Evolutionary conservation across 148 eudicot genomes (phyloP), one percentile per base, ranked within the genome.

Genomic region (Selenicereus undatus): DNA sequence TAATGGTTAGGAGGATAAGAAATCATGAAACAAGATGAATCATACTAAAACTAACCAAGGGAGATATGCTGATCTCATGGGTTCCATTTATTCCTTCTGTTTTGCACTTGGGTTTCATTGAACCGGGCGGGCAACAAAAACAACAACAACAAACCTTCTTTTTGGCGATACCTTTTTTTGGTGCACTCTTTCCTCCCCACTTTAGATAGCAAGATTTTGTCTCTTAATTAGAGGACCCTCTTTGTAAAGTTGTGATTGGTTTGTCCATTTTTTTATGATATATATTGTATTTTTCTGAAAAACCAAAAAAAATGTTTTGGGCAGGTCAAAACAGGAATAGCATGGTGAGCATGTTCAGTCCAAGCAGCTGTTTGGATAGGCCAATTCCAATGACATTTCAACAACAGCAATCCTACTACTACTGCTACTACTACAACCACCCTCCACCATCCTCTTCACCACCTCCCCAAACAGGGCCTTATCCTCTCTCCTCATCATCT

Each of bases 301-400:
- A 32, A 32, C 32, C 32, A 32, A n/a, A 64, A 64, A 64, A 64
- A 1, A 64, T 64, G 71, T 9, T 62, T 66, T 66, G 71, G 35
- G 30, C 73, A 85, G 87, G 87, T 69, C 48, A 42, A 79, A 78
- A 75, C 77, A 75, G 64, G 77, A 79, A 82, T 0, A 85, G 74
- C 83, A 86, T 81, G 83, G 73, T 81, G 86, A 82, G 85, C 77
- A 82, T 86, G 88, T 86, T 76, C 45, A 83, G 81, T 24, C 42
- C 30, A 79, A 80, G 80, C 65, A 87, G 83, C 58, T 82, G 80
- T 81, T 86, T 87, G 87, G 85, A 86, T 79, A 79, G 84, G 83
- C 72, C 84, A 76, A 71, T 82, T 45, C 36, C 79, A 74, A 70
- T 80, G 52, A 62, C 26, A 78, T 26, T 75, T 60, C 65, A 68